Base-by-base conservation (phyloP, 164 flowering plant species). In the Magnolia kwangsiensis region DNA sequence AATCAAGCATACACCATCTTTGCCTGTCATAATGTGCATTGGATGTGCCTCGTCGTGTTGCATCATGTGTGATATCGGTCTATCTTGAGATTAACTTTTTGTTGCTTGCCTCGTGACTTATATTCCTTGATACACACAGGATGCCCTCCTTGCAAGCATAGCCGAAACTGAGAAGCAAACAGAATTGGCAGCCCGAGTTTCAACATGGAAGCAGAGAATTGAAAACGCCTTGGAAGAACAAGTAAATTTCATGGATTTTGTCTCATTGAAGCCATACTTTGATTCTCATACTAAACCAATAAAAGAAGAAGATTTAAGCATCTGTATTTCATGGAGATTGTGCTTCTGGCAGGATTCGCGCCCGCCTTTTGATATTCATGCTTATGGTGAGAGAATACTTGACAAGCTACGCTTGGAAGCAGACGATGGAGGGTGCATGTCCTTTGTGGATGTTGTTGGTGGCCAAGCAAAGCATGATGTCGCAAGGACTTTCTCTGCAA, bases 181-280 rank as follows among this genome's bases (percentile, higher is more conserved):
- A 24, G 98, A 89, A 83, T 73, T 96, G 85, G 98, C 98, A 77
- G 83, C 93, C 69, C 88, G 96, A 68, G 98, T 96, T 74, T 87
- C 95, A 27, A 84, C 96, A n/a, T 96, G 99, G 99, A 94, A 94
- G 84, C 98, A 96, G 73, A 88, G 90, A 81, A 96, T 92, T 75
- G 99, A 96, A 81, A 86, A 84, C 65, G 86, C 84, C 66, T 83
- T 96, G 88, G 90, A 91, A 75, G 97, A 91, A 76, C 97, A 95
- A 82, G 98, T 95, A 78, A 37, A 50, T 63, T 31, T 50, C 58
- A 23, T 65, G 71, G 55, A 31, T 45, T 58, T 71, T 10, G 59
- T 51, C 69, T 10, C n/a, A 51, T 24, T 71, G 16, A 7, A 67
- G 23, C 13, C 1, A 13, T 7, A 8, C 24, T 37, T 67, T 27